A percentile compares a stretch with the other conserved stretches of the same genome.
These are phyloP conservation scores for Phytopythium delawarense DNA, from an alignment of 352 stramenopile genomes.

Conservation along the genomic window DNA sequence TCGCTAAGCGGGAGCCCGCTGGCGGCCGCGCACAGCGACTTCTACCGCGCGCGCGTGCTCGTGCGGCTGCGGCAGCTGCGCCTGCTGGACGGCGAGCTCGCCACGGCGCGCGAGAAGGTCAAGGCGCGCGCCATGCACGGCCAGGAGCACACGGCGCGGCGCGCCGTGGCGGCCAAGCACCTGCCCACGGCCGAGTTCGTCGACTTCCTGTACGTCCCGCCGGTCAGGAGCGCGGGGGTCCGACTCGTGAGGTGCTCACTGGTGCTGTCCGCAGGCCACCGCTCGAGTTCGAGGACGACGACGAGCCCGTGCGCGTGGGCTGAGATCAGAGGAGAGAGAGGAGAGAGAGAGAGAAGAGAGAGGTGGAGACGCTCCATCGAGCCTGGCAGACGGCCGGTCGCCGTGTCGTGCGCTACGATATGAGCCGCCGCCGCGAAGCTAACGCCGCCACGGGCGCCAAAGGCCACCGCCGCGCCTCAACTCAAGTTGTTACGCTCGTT, in stretches of 20 bases:
- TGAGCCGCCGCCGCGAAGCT: not conserved
- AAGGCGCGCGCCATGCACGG: conserved; percentile 76
- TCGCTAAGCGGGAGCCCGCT: conserved; percentile 40
- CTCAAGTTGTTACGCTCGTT: not conserved
- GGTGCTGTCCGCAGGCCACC: conserved; percentile 23
- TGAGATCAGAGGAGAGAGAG: not conserved
- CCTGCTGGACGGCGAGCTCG: conserved; percentile 42
- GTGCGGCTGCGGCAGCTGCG: conserved; percentile 53
- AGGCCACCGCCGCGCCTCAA: not conserved
- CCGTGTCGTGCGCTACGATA: not conserved
- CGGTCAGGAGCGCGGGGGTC: too few relatives aligned
- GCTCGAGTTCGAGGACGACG: conserved; percentile 47
- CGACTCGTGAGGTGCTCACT: too few relatives aligned
- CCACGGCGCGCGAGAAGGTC: conserved; percentile 70
- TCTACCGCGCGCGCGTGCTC: conserved; percentile 63
- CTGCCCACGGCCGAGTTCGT: conserved; percentile 51
- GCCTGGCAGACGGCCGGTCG: not conserved
- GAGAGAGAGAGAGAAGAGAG: not conserved
- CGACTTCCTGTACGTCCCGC: conserved; percentile 55
- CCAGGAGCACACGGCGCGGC: conserved; percentile 50
- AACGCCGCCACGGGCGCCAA: not conserved
- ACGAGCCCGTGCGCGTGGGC: not conserved
- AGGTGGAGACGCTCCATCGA: not conserved
- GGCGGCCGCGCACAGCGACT: conserved; percentile 24
- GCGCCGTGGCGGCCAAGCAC: conserved; percentile 50